These are phyloP conservation scores for Coniferiporia sulphurascens DNA, from an alignment of 1,284 basidiomycete species.

Conservation along the genomic window DNA sequence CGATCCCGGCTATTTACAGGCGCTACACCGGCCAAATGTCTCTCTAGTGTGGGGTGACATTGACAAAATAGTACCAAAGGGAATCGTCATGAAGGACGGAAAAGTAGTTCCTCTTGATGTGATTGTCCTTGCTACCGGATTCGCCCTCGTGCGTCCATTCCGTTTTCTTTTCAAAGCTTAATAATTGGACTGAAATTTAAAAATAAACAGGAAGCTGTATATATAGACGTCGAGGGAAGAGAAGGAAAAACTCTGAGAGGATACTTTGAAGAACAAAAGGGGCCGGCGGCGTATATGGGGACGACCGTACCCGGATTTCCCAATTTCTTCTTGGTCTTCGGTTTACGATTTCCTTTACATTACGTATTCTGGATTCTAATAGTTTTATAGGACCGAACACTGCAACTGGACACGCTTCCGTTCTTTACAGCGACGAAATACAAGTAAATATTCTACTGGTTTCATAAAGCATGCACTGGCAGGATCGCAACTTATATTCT, in stretches of 20 bases:
- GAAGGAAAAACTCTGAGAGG: constrained; percentile 19
- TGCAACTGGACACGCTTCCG: constrained; percentile 28
- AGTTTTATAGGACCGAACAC: constrained; percentile 26
- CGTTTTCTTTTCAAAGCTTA: neutral
- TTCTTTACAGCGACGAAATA: constrained; percentile 30
- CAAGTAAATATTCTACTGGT: constrained; percentile 15
- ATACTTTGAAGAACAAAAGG: constrained; percentile 23
- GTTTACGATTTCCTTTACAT: neutral
- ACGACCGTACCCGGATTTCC: constrained; percentile 25
- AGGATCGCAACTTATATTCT: neutral
- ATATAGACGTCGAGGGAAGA: constrained; percentile 11
- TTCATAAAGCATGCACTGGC: too few species aligned
- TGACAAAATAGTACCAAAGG: constrained; percentile 37
- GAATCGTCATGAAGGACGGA: constrained; percentile 45
- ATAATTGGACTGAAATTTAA: neutral
- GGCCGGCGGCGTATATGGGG: constrained; percentile 25
- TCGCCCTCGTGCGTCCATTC: constrained; percentile 18
- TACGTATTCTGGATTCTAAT: neutral
- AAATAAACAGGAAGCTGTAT: neutral
- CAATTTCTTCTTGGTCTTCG: constrained; percentile 24
- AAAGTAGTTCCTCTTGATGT: constrained; percentile 42
- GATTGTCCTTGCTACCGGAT: constrained; percentile 49
- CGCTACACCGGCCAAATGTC: constrained; percentile 49
- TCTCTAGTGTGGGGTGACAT: constrained; percentile 42
- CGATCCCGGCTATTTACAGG: constrained; percentile 48